Base-by-base conservation (phyloP, 2,329 filamentous ascomycete species). In the Pseudovirgaria hyperparasitica region DNA sequence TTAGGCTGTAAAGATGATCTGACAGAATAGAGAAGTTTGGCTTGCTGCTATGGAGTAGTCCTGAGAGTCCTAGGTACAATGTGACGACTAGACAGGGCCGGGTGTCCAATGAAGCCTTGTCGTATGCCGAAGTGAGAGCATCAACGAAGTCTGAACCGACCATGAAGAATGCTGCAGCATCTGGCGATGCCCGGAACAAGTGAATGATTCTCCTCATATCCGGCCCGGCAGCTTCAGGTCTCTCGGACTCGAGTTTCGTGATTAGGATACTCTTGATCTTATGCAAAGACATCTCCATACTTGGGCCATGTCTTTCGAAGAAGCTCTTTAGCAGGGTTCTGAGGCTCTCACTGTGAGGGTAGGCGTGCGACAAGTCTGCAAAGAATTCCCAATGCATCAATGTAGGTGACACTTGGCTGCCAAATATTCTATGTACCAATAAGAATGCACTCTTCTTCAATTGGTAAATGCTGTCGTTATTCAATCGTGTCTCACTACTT, bases 121-220 rank as follows among this genome's bases (percentile, higher is more conserved):
- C 65, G 51, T 76, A 86, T 34, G 74, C 74, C 26, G 59, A 58
- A 19, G 72, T 61, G 9, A 93, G 63, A 1, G 78, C 72, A 48
- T 94, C 87, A 12, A 93, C 54, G 40, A 90, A 87, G 53, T 94
- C 87, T 26, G 80, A 85, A 1, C 87, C 87, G 0, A 79, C 79
- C 40, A 92, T 69, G 41, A 93, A 76, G 39, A 81, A 62, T 5
- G 58, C 52, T 16, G 65, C 69, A 23, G 57, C 57, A 14, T 63
- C 58, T 0, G 71, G 60, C 5, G 75, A 82, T 5, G 60, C 62
- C 38, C 72, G 65, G 5, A 84, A 55, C 4, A 86, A 55, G 26
- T 72, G 63, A 32, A 73, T 79, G n/a, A 82, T 45, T 7, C 58
- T 58, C 24, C 62, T 62, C 17, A 85, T 57, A 1, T 59, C 58